Evolutionary conservation across 2,329 filamentous ascomycete genomes (phyloP).

Genomic region (Fusarium sp.): DNA sequence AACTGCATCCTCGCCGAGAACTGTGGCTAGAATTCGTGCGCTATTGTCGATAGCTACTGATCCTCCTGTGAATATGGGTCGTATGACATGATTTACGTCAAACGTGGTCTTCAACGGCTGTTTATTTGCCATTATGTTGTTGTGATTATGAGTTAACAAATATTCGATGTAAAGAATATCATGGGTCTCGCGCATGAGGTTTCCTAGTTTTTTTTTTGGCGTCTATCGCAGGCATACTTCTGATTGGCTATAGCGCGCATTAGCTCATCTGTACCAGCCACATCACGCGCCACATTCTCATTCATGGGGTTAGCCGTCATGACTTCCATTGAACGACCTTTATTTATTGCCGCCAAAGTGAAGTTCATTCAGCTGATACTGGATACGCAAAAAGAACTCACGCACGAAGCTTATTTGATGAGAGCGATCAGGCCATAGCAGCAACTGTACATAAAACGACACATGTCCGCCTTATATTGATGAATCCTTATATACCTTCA

Average conservation of each 20-base stretch:
- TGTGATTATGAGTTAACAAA: conserved; percentile 28
- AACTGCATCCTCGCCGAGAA: conserved; percentile 90
- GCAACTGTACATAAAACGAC: not conserved
- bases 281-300: conserved; percentile 6
- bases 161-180: conserved; percentile 39
- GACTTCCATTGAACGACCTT: conserved; percentile 16
- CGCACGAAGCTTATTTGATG: not conserved
- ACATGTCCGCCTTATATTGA: not conserved
- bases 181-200: conserved; percentile 26
- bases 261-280: conserved; percentile 25
- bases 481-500: conserved; percentile 29
- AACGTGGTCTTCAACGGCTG: conserved; percentile 86
- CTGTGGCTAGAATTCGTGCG: conserved; percentile 86
- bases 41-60: conserved; percentile 84
- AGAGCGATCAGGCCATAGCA: not conserved
- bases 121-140: conserved; percentile 65
- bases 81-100: conserved; percentile 82
- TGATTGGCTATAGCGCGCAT: conserved; percentile 27
- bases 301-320: conserved; percentile 18
- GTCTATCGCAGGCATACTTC: conserved; percentile 3
- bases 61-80: conserved; percentile 94
- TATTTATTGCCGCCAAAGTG: not conserved
- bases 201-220: conserved; percentile 39
- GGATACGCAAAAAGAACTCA: not conserved
- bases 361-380: not conserved